Base-by-base conservation (phyloP, 148 eudicot genomes). In the Silene conica region DNA sequence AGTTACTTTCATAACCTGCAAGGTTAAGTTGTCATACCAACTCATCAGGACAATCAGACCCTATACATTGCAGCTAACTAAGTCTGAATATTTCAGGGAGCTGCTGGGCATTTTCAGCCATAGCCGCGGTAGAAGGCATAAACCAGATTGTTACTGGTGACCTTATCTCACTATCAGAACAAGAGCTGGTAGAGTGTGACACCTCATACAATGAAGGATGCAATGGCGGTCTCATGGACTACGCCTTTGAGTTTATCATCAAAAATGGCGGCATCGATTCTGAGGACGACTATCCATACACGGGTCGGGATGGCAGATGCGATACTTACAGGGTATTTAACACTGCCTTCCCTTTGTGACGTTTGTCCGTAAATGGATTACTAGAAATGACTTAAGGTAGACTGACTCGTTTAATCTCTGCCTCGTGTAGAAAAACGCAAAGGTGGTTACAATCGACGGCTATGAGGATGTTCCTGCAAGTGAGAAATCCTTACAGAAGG, bases 221-320 rank as follows among this genome's bases (percentile, higher is more conserved):
- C 80, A 80, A 89, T 68, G 98, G 98, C 0, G 97, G 97, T 69
- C 89, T 88, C n/a, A 90, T 92, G 97, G 96, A 92, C 80, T 85
- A 88, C 25, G 97, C 96, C 8, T 90, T 87, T 38, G 80, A 87
- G 65, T 93, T 93, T 77, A 90, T 93, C 73, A 86, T 90, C 1
- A 86, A 89, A 6, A 93, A 93, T 78, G 98, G 98, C 9, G 98
- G 98, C 1, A 92, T 92, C 72, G 98, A 92, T 59, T 78, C 85
- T 4, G 98, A 92, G 1, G 88, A 82, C 0, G 98, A 92, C 77
- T 92, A 92, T 63, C 98, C 98, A 0, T 92, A 92, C 78, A 83
- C 25, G 4, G 96, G 80, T 45, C 67, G 79, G 14, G 90, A 92
- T 83, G 90, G 86, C 6, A 72, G 20, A 25, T 92, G 98, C 55